Evolutionary conservation across 2,329 filamentous ascomycete genomes (phyloP).

Genomic region (Cladosporium sp.): DNA sequence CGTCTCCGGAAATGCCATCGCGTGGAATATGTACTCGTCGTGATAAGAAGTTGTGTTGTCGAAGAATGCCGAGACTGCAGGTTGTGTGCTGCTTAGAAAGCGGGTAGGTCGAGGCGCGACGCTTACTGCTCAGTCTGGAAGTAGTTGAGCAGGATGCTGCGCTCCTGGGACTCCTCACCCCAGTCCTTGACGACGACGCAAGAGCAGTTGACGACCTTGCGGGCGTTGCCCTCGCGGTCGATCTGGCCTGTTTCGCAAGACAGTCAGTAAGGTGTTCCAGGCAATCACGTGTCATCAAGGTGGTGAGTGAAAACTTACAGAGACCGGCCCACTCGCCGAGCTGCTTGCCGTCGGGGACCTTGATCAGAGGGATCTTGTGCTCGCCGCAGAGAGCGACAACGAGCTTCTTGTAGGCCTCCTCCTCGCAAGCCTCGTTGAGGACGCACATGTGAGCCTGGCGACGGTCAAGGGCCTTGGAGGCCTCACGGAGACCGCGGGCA

Average conservation of each 20-base stretch:
- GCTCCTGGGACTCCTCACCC: constrained; percentile 99
- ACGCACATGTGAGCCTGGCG: constrained; percentile 99
- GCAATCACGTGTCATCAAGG: not conserved
- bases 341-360: constrained; percentile 99
- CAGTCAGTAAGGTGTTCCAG: not conserved
- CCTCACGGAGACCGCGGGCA: constrained; percentile 96
- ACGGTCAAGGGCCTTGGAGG: constrained; percentile 96
- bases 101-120: constrained; percentile 12
- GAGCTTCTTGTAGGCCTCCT: constrained; percentile 99
- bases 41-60: constrained; percentile 1
- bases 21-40: constrained; percentile 1
- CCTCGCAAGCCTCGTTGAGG: constrained; percentile 99
- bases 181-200: constrained; percentile 99
- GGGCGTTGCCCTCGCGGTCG: constrained; percentile 98
- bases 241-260: constrained; percentile 70
- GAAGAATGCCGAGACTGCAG: constrained; percentile 3
- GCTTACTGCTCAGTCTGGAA: constrained; percentile 79
- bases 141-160: constrained; percentile 99
- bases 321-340: constrained; percentile 99
- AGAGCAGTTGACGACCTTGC: constrained; percentile 99
- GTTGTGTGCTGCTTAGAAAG: constrained; percentile 14
- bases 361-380: constrained; percentile 99
- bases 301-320: constrained; percentile 66
- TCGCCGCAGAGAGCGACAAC: constrained; percentile 97
- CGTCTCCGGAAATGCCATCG: constrained; percentile 10